Evolutionary conservation across 2,329 filamentous ascomycete genomes (phyloP).

Genomic region (Mariannaea elegans): DNA sequence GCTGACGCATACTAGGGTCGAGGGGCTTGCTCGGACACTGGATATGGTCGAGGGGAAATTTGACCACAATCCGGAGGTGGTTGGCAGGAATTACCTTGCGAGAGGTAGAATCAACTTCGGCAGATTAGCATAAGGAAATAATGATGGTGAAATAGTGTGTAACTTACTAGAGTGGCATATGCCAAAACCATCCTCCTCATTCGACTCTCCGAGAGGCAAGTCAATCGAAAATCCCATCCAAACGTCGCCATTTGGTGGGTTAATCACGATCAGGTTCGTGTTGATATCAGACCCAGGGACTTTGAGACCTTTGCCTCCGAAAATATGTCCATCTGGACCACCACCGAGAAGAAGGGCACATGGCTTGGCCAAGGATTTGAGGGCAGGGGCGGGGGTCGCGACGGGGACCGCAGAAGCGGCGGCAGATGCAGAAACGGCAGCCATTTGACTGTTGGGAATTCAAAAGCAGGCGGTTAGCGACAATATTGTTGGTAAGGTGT

Average conservation of each 20-base stretch:
- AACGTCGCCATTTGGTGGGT: not conserved
- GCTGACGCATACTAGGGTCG: not conserved
- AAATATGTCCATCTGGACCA: not conserved
- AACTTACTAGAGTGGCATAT: not conserved
- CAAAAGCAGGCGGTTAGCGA: too few species aligned
- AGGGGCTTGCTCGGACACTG: too few species aligned
- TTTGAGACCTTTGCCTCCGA: not conserved
- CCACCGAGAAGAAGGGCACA: not conserved
- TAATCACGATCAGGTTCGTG: not conserved
- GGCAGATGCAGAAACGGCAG: not conserved
- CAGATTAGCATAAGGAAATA: not conserved
- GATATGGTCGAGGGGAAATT: not conserved
- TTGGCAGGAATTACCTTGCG: not conserved
- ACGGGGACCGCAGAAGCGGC: not conserved
- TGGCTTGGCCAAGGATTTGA: not conserved
- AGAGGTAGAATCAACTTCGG: not conserved
- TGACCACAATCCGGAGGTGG: not conserved
- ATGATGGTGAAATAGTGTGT: not conserved
- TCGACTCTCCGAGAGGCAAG: not conserved
- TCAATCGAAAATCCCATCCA: not conserved
- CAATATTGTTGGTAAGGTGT: too few species aligned
- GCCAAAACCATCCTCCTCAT: not conserved
- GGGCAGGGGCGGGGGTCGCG: not conserved
- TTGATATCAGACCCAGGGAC: not conserved
- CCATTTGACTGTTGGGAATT: not conserved